phyloP scores from a whole-genome alignment of 2,329 filamentous ascomycete species.

The Xylogone sp. region DNA sequence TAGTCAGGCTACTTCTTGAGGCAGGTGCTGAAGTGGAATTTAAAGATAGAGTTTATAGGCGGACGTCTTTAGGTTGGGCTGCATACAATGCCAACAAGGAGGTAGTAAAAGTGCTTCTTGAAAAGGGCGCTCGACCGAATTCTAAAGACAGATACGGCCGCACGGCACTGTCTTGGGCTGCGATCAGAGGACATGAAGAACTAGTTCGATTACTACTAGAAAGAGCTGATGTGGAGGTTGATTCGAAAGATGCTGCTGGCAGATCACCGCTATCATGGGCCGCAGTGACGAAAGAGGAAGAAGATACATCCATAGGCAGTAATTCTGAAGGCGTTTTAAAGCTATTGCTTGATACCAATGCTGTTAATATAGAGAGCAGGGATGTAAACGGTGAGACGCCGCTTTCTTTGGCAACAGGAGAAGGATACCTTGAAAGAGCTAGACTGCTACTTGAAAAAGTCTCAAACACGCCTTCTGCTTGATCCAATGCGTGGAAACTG shows the following conservation, averaged over 20 bases:
- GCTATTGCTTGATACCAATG: slow-evolving; percentile 23
- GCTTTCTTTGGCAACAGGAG: slow-evolving; percentile 31
- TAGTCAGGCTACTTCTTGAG: slow-evolving; percentile 20
- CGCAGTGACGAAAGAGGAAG: slow-evolving; percentile 22
- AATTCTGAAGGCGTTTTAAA: no score
- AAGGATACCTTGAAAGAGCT: slow-evolving; percentile 23
- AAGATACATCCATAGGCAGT: no score
- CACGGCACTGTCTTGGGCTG: slow-evolving; percentile 31
- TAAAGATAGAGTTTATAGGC: slow-evolving; percentile 28
- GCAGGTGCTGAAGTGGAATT: slow-evolving; percentile 24
- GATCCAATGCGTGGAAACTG: no score
- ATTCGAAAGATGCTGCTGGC: slow-evolving; percentile 3
- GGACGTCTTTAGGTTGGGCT: slow-evolving; percentile 35
- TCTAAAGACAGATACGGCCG: slow-evolving; percentile 23
- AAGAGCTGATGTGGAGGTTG: slow-evolving; percentile 5
- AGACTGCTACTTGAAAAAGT: no score
- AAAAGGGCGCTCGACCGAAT: slow-evolving; percentile 27
- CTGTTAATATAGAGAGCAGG: slow-evolving; percentile 26
- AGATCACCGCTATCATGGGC: slow-evolving; percentile 24
- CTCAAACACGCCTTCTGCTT: no score
- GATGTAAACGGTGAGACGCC: slow-evolving; percentile 26
- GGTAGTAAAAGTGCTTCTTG: slow-evolving; percentile 27
- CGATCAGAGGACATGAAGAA: slow-evolving; percentile 28
- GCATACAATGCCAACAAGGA: slow-evolving; percentile 19
- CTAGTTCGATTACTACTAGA: slow-evolving; percentile 15